Percentiles rank a stretch among this genome's conserved stretches.
Evolutionary conservation across 1,284 basidiomycete genomes (phyloP).

Genomic region (Trametes versicolor): DNA sequence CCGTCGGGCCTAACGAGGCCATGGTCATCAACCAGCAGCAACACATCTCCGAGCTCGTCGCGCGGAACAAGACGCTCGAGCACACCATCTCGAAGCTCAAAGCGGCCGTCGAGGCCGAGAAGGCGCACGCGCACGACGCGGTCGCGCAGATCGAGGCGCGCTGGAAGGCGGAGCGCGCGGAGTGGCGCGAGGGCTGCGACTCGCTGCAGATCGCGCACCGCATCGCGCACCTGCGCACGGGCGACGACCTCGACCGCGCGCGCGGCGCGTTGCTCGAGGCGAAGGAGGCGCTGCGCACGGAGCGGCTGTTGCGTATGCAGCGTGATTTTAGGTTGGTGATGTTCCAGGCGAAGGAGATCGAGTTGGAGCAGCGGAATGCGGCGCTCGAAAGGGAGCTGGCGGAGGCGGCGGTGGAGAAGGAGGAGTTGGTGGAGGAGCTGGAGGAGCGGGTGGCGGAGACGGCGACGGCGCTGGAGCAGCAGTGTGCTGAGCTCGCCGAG

Average conservation of each 20-base stretch:
- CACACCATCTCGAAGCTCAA: slow-evolving; percentile 56
- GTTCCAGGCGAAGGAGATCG: slow-evolving; percentile 69
- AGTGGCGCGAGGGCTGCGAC: slow-evolving; percentile 71
- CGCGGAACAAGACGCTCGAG: slow-evolving; percentile 69
- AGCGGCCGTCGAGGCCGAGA: slow-evolving; percentile 48
- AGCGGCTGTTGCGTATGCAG: slow-evolving; percentile 64
- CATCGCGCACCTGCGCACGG: slow-evolving; percentile 66
- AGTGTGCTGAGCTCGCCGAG: slow-evolving; percentile 42
- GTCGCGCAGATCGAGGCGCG: slow-evolving; percentile 55
- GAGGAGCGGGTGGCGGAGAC: slow-evolving; percentile 45
- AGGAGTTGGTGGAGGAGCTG: slow-evolving; percentile 47
- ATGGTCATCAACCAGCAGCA: slow-evolving; percentile 63
- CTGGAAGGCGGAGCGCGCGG: slow-evolving; percentile 60
- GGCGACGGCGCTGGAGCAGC: slow-evolving; percentile 49
- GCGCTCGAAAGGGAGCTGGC: slow-evolving; percentile 52
- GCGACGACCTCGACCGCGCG: slow-evolving; percentile 61
- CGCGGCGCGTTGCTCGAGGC: slow-evolving; percentile 58
- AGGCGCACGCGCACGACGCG: slow-evolving; percentile 53
- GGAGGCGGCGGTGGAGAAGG: slow-evolving; percentile 53
- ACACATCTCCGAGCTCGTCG: slow-evolving; percentile 75
- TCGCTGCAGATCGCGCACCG: slow-evolving; percentile 68
- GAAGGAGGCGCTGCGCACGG: slow-evolving; percentile 59
- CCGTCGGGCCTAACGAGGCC: slow-evolving; percentile 56
- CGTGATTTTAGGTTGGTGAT: slow-evolving; percentile 70
- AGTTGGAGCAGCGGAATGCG: slow-evolving; percentile 56